Base-by-base conservation (phyloP, 1,284 basidiomycete genomes). In the Puccinia polysora region DNA sequence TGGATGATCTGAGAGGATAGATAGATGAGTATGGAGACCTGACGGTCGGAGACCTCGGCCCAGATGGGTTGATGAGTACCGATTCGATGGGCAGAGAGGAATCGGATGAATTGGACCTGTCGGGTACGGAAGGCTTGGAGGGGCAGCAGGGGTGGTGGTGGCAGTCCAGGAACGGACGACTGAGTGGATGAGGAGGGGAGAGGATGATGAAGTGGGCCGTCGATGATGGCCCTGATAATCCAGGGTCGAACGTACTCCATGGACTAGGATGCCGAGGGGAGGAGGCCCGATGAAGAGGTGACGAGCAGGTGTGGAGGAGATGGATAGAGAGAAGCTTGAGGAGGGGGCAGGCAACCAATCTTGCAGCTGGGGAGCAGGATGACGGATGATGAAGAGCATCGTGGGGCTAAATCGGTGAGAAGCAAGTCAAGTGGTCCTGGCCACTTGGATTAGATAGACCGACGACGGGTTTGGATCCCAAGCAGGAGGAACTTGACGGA, bases 191-290 rank as follows among this genome's bases (percentile, higher is more conserved):
- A 45, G 34, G 4, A 18, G 15, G 10, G 43, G 36, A 23, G 23
- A 40, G 6, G 36, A 36, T 53, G 56, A 15, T 60, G 12, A 18
- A 50, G 32, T 36, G 55, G 68, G 38, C 68, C 68, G 2, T 65
- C 63, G 10, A 52, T 18, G 28, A 65, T 20, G 38, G 38, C 49
- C n/a, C 25, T 65, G 4, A 52, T n/a, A 25, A 71, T 71, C 68
- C 68, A 71, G 0, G 68, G 58, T 40, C 36, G 45, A n/a, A 71
- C 50, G 18, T 34, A 8, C 20, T 71, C 68, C 68, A 71, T 71
- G 3, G 40, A 43, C n/a, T n/a, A n/a, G n/a, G n/a, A n/a, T n/a
- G n/a, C n/a, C n/a, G n/a, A n/a, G n/a, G n/a, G n/a, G n/a, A n/a
- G n/a, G n/a, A n/a, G n/a, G n/a, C n/a, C n/a, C n/a, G n/a, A n/a